Base-by-base conservation (phyloP, 495 filamentous ascomycete species). In the Penicillium pulvis region DNA sequence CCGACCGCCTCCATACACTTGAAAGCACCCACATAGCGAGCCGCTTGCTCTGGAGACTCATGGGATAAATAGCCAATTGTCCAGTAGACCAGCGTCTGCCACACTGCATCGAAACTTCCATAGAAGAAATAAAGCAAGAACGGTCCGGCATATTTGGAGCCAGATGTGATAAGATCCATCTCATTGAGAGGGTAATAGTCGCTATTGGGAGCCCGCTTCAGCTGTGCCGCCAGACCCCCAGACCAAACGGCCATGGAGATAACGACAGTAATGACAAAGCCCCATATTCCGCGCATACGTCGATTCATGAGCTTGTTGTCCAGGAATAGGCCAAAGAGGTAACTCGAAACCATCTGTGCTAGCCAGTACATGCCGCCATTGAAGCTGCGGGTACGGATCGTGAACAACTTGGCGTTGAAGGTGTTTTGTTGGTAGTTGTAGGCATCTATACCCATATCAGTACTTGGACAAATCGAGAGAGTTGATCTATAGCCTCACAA, bases 41-140 rank as follows among this genome's bases (percentile, higher is more conserved):
- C 54, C 19, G 54, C 54, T 28, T 56, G 54, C 33, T 56, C 54
- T 0, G 54, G 54, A 10, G 54, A 56, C 45, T 56, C 54, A 44
- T 56, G 54, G 2, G 54, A 56, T 16, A 56, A 31, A 41, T 56
- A 56, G 12, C 54, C 54, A 30, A 56, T 56, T 3, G 54, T 56
- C 54, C 54, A 56, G 54, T 56, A 56, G 10, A 56, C 54, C 17
- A 56, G 36, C 6, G 54, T 56, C 33, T 56, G 54, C 54, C 54
- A 56, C 11, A 56, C 45, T 19, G 54, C 54, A 26, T 56, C 54
- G 31, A 56, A 56, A 30, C 44, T 41, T 23, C 54, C 54, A 14
- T 56, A 56, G 20, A 56, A 55, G n/a, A 55, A 55, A 14, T 55
- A 55, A 17, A 55, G 41, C 20, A 55, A 8, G 45, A 55, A 55